Percentiles rank a stretch among this genome's conserved stretches.
These are phyloP conservation scores for Penicillium concentricum DNA, from an alignment of 2,329 filamentous ascomycete genomes.

Conservation along the genomic window DNA sequence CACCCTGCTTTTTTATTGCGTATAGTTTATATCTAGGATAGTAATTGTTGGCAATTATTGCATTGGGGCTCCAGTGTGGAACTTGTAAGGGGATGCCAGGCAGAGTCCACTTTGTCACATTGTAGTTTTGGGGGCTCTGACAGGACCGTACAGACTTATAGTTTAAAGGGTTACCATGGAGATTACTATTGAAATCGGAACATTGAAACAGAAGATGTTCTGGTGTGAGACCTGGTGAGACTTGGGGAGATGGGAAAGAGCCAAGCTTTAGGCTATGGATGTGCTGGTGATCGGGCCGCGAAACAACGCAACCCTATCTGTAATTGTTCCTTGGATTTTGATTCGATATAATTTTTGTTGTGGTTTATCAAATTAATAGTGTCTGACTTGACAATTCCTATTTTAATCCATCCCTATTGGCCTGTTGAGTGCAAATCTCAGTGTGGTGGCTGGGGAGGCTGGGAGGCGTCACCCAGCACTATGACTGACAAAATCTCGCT, in stretches of 20 bases:
- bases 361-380: conserved; percentile 11
- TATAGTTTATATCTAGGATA: conserved; percentile 4
- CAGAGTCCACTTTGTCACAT: not conserved
- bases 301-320: conserved; percentile 10
- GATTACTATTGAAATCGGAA: not conserved
- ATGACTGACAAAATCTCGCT: conserved; percentile 23
- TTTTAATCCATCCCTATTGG: conserved; percentile 23
- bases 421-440: conserved; percentile 4
- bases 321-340: conserved; percentile 4
- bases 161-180: not conserved
- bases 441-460: conserved; percentile 28
- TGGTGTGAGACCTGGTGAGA: not conserved
- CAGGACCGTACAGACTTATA: not conserved
- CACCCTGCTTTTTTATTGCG: conserved; percentile 3
- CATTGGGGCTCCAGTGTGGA: not conserved
- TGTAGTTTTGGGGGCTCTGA: not conserved
- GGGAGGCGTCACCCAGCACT: conserved; percentile 19
- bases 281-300: conserved; percentile 5
- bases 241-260: not conserved
- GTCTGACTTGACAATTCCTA: conserved; percentile 14
- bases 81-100: not conserved
- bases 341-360: conserved; percentile 3
- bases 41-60: conserved; percentile 14
- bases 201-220: not conserved
- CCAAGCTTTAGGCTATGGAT: conserved; percentile 9